Base-by-base conservation (phyloP, 129 eudicot genomes). In the Helichrysum umbraculigerum region DNA sequence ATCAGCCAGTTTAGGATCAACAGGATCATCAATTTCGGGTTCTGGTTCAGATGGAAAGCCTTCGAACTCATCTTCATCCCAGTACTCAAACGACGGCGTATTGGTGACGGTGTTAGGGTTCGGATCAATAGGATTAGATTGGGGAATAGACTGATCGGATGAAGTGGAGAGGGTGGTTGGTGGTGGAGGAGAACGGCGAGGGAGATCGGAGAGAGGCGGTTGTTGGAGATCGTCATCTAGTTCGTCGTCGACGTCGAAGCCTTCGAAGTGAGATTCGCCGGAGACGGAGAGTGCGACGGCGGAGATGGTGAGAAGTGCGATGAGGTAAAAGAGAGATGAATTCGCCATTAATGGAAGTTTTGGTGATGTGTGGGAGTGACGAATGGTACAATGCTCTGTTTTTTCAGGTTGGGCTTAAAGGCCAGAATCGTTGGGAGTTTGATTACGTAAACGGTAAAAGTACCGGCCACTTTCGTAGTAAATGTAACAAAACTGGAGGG, bases 31-130 rank as follows among this genome's bases (percentile, higher is more conserved):
- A 56, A 76, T 52, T 21, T 71, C 89, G 56, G 74, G 66, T 35
- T 35, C 86, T 2, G 69, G 78, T 34, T 76, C 81, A 35, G 66
- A 6, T 0, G 96, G 97, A 44, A 95, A 70, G 7, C 99, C 99
- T 84, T 95, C 99, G 56, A 95, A 95, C 57, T 95, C 99, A 44
- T 95, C 99, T 67, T 95, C 99, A 61, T 95, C 99, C 99, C 99
- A 95, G 77, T 81, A 89, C 10, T 95, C 96, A 34, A 89, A 87
- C 16, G 87, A 63, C 6, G 91, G 78, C 2, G 86, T 50, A 3
- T 64, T 16, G 69, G 90, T 22, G 10, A 57, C 6, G 6, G 90
- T 66, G 70, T 78, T 76, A 34, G 74, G 1, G 47, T 77, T 17
- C 32, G 39, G 80, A 66, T 78, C 70, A 71, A 73, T 33, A 15